Base-by-base conservation (phyloP, 108 stramenopile genomes). In the Pseudonitzschia delicatissima region DNA sequence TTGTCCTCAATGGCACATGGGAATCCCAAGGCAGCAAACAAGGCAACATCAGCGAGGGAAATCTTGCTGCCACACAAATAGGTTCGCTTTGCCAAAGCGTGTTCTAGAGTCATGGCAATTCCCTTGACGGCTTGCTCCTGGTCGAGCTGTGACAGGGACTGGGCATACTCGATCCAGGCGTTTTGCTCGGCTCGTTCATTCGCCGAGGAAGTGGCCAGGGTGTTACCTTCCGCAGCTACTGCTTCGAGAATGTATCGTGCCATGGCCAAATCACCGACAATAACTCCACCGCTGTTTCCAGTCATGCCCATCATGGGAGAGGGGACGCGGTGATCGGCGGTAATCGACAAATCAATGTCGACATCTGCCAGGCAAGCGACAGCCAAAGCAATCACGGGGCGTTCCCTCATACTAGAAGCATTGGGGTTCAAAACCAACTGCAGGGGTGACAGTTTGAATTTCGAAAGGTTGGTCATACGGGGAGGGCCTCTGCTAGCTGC, bases 151-250 rank as follows among this genome's bases (percentile, higher is more conserved):
- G 74, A 64, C 66, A 89, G 62, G 0, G 92, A 80, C 11, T 76
- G 69, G 7, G 87, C 80, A 67, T 96, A 90, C 66, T 98, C 96
- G 17, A 96, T 71, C 96, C 96, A 98, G 72, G 96, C 80, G 70
- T 97, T 94, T 35, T 95, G 70, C 21, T 73, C 42, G 23, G 87
- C 88, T 15, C 55, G 48, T 29, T 72, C 60, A 0, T 32, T 20
- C 39, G 64, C 42, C 33, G 34, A 53, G 13, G 47, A 66, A 8
- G 37, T 50, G 32, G 45, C 47, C 15, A 53, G 37, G 40, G 45
- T 50, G 29, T 74, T 37, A 26, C 76, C 69, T 17, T 18, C 12
- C 35, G 25, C 61, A 35, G 63, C 67, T 20, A 12, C 12, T 28
- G 59, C 45, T 45, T 49, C 80, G 44, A 88, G 68, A n/a, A 55